A percentile compares a stretch with the other conserved stretches of the same genome.
Evolutionary conservation across 2,329 filamentous ascomycete genomes (phyloP).

Genomic region (Sclerotinia spermophila): DNA sequence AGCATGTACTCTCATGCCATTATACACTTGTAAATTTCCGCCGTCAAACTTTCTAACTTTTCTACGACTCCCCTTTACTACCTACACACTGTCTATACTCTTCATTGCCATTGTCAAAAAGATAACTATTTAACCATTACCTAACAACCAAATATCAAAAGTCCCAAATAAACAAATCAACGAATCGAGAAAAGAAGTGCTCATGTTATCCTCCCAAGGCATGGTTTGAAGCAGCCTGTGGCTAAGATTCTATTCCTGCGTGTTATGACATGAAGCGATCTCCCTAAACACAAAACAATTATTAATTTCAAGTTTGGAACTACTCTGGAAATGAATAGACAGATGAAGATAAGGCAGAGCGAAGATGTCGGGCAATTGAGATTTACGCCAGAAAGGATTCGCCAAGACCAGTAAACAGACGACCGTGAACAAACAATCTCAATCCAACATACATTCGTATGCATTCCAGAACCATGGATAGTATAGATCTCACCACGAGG

Average conservation of each 20-base stretch:
- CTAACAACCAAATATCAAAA: neutral
- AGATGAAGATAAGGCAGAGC: too few relatives aligned
- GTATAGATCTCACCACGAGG: neutral
- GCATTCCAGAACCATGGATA: neutral
- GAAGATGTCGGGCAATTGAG: neutral
- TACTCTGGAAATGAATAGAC: neutral
- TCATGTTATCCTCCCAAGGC: neutral
- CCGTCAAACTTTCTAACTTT: neutral
- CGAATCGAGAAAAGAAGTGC: neutral
- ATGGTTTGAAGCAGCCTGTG: neutral
- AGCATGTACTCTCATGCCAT: neutral
- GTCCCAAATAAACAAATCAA: too few relatives aligned
- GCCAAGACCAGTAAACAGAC: neutral
- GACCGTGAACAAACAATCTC: neutral
- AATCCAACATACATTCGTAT: neutral
- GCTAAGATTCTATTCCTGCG: neutral
- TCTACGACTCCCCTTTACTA: neutral
- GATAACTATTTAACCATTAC: neutral
- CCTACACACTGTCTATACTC: neutral
- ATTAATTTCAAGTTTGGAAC: neutral
- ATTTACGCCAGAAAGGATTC: neutral
- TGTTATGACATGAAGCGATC: neutral
- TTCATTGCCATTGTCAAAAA: neutral
- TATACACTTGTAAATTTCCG: neutral
- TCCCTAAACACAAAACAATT: neutral